Base-by-base conservation (phyloP, 2,329 filamentous ascomycete genomes). In the Claviceps sp. region DNA sequence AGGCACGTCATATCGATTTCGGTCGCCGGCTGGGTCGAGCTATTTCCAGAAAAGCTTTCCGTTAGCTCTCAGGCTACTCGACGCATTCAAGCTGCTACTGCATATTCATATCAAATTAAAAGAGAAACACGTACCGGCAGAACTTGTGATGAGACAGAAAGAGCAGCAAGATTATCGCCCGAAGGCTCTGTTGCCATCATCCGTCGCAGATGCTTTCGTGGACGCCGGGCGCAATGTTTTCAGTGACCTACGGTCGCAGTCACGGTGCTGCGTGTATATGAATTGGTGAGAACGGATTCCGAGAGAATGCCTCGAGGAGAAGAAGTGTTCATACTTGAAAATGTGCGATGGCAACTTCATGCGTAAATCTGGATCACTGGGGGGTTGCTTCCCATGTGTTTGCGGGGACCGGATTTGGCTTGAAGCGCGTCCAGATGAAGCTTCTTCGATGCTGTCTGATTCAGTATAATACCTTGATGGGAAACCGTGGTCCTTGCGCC, bases 151-250 rank as follows among this genome's bases (percentile, higher is more conserved):
- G 70, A 69, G 64, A 70, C 66, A 70, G 73, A 70, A 70, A 72
- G 74, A 74, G 76, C 73, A 67, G 72, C 72, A 67, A 71, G 69
- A 69, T 68, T 73, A 63, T 73, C 68, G 66, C 72, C 69, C 65
- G 72, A 71, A 71, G 74, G 72, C 75, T 78, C 78, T 73, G 76
- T 76, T 74, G 77, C 78, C 78, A 81, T 81, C 76, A 78, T 81
- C 76, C 77, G 76, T 46, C 65, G 65, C 61, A 62, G 53, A 41
- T 53, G 37, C 7, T 48, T 38, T 47, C 44, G 16, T 51, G 38
- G 37, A 52, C 63, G 63, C 65, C 62, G 60, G 62, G 65, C 58
- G 58, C 55, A 56, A 56, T 62, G 58, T 46, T 30, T 43, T 50
- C 22, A 14, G 46, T 46, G 43, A 44, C 50, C 49, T 56, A 56